These are phyloP conservation scores for Rhizophora mangle DNA, from an alignment of 345 rosid species.

Conservation along the genomic window DNA sequence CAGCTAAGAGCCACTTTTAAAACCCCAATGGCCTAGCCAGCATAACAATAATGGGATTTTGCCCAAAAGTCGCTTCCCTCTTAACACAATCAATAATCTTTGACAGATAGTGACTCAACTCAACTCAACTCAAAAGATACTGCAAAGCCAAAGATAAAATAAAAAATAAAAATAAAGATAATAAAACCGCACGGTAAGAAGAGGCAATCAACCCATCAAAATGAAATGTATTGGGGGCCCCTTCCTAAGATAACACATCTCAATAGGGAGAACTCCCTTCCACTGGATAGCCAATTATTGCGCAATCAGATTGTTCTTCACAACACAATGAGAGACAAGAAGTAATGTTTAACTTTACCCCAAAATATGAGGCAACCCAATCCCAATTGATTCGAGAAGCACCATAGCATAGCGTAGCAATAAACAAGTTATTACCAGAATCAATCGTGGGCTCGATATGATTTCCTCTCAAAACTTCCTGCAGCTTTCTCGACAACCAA, in stretches of 20 bases:
- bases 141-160: not conserved
- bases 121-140: not conserved
- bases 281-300: too few species aligned
- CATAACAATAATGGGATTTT: slow-evolving; percentile 8
- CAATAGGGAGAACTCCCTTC: too few species aligned
- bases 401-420: too few species aligned
- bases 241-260: too few species aligned
- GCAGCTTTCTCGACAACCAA: not conserved
- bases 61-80: not conserved
- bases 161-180: not conserved
- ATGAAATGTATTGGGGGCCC: too few species aligned
- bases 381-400: too few species aligned
- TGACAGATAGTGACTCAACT: not conserved
- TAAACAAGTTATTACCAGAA: too few species aligned
- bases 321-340: too few species aligned
- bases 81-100: not conserved
- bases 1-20: slow-evolving; percentile 12
- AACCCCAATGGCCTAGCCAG: not conserved
- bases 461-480: not conserved
- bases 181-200: not conserved
- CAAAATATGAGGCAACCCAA: too few species aligned
- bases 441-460: too few species aligned
- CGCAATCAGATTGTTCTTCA: too few species aligned
- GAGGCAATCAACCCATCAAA: not conserved
- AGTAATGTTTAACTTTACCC: too few species aligned